Conservation (phyloP, 495 filamentous ascomycete genomes). For the Neurospora sublineolata region DNA sequence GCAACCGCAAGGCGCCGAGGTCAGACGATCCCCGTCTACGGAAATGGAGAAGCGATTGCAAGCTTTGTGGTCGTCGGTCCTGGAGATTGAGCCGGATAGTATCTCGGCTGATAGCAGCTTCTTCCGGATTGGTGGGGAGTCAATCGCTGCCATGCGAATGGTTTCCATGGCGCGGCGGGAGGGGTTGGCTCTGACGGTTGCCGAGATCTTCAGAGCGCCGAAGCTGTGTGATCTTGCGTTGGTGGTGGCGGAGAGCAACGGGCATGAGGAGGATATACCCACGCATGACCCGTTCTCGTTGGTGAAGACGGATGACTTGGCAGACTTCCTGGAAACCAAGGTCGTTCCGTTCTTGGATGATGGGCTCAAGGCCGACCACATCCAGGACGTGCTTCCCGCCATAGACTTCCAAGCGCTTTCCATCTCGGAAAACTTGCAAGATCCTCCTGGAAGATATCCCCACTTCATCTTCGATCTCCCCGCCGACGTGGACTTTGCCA, state of each 20-base stretch:
- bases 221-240: constrained; percentile 35
- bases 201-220: constrained; percentile 36
- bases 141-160: constrained; percentile 56
- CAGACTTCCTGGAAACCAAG: not conserved
- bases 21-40: constrained; percentile 1
- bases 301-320: not conserved
- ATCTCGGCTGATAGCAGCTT: constrained; percentile 50
- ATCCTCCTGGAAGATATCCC: not conserved
- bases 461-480: constrained; percentile 42
- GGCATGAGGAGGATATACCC: not conserved
- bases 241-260: not conserved
- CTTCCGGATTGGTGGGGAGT: constrained; percentile 56
- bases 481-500: constrained; percentile 37
- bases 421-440: constrained; percentile 40
- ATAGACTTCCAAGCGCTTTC: constrained; percentile 52
- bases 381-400: constrained; percentile 41
- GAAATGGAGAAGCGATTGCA: constrained; percentile 17
- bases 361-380: not conserved
- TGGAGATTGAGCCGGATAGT: constrained; percentile 12
- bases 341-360: not conserved
- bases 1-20: not conserved
- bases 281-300: not conserved
- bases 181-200: constrained; percentile 43
- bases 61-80: constrained; percentile 19
- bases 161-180: constrained; percentile 42